Base-by-base conservation (phyloP, 768 basidiomycete species). In the Boletus bicolor region DNA sequence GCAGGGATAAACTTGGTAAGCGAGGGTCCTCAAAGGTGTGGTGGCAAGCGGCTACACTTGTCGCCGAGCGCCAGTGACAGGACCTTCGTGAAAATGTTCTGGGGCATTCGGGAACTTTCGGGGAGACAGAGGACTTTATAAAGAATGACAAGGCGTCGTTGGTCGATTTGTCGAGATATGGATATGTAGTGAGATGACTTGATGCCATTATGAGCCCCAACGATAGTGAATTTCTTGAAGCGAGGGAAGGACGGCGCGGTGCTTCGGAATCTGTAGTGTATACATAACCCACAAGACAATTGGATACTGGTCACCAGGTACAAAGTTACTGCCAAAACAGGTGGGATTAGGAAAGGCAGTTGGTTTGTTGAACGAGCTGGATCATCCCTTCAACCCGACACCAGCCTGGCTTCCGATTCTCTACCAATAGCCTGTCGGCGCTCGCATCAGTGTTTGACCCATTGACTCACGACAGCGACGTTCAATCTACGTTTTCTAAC, bases 311-410 rank as follows among this genome's bases (percentile, higher is more conserved):
- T 28, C 28, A 28, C 28, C n/a, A 28, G 30, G 10, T 45, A 15
- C 44, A 44, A 39, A n/a, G 47, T 38, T 36, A 37, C 52, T 63
- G 11, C 62, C 54, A 60, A 56, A 63, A 60, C 42, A 44, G 59
- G 59, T 45, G 8, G 38, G 4, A 44, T 53, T 49, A 32, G 57
- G 39, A 44, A 41, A 26, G 49, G 39, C 49, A 14, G 46, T 52
- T 51, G 41, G 35, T 57, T 60, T 55, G 47, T 61, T 58, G 42
- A 39, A 37, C 44, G 30, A 32, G 37, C 21, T 19, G n/a, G 28
- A 26, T 10, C 7, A 28, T 38, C 26, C 26, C 8, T 32, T 47
- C 28, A 44, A 51, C 51, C 28, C 19, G 21, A 44, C 35, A 30
- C 17, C 24, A 12, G 15, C n/a, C 10, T n/a, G 30, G 36, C 39